Evolutionary conservation across 139 green algal genomes (phyloP), one percentile per base, ranked within the genome.

Genomic region (Chlorella ohadii): DNA sequence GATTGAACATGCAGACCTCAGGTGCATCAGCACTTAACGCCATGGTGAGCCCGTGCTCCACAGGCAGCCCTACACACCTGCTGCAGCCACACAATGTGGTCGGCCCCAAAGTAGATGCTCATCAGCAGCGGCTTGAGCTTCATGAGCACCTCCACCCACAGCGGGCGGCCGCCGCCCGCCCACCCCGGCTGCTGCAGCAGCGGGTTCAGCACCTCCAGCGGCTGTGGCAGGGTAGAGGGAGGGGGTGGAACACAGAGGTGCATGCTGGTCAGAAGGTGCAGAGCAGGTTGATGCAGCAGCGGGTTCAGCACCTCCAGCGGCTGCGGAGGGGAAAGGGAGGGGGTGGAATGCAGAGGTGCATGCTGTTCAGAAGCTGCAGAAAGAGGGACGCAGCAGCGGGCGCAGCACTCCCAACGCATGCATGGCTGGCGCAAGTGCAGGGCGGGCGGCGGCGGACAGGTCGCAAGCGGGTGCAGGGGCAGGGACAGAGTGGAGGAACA

Each of bases 21-120:
- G n/a, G n/a, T n/a, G n/a, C n/a, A n/a, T n/a, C n/a, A n/a, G n/a
- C n/a, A n/a, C n/a, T n/a, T n/a, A n/a, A n/a, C n/a, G n/a, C n/a
- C n/a, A n/a, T n/a, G n/a, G n/a, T n/a, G n/a, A n/a, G n/a, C n/a
- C n/a, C n/a, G n/a, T n/a, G n/a, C n/a, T n/a, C n/a, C n/a, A 31
- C 65, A 47, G 16, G 1, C 65, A 72, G 51, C 31, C 6, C 3
- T 39, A 28, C n/a, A 5, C 28, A 23, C 74, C 74, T 96, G 92
- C 79, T 91, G 84, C 16, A 92, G 91, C 96, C 96, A 99, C 65
- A 98, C 95, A 27, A 98, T 87, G 89, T 99, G 94, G 87, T 99
- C 96, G 1, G 88, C 94, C 2, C 84, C 92, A 92, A 99, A 98
- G 93, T 99, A 99, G n/a, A 95, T 78, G 0, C 93, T 93, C 95